A percentile compares a stretch with the other conserved stretches of the same genome.
These are phyloP conservation scores for Basipetospora sp. DNA, from an alignment of 2,329 filamentous ascomycete genomes.

Conservation along the genomic window DNA sequence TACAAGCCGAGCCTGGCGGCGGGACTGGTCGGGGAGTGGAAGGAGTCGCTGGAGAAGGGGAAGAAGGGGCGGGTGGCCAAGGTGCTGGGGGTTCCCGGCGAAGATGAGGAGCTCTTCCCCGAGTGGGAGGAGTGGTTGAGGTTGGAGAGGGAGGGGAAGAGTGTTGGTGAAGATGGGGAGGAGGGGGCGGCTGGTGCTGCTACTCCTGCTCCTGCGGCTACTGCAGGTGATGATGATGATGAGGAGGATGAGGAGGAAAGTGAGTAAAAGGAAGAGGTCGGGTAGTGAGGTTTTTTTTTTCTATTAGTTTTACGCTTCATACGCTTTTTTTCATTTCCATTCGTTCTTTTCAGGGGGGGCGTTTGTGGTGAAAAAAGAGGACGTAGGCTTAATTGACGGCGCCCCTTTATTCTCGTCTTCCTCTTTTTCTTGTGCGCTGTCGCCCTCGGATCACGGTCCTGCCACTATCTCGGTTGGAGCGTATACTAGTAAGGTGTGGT, in stretches of 20 bases:
- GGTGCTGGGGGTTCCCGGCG: slow-evolving; percentile 66
- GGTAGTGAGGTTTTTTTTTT: not conserved
- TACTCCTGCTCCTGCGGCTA: slow-evolving; percentile 7
- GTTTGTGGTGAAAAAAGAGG: too few relatives aligned
- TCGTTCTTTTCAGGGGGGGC: not conserved
- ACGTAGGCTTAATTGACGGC: too few relatives aligned
- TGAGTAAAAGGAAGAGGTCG: not conserved
- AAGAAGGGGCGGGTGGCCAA: slow-evolving; percentile 78
- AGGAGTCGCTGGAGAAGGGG: slow-evolving; percentile 63
- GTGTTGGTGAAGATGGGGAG: not conserved
- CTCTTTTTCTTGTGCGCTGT: too few relatives aligned
- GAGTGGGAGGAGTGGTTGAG: slow-evolving; percentile 87
- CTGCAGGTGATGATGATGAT: slow-evolving; percentile 9
- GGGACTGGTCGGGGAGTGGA: slow-evolving; percentile 63
- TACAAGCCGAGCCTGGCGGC: slow-evolving; percentile 72
- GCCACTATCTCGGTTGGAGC: too few relatives aligned
- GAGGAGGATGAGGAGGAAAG: slow-evolving; percentile 12
- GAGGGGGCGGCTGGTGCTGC: slow-evolving; percentile 13
- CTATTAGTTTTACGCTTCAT: too few relatives aligned
- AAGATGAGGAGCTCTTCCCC: slow-evolving; percentile 80
- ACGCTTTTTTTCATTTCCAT: not conserved
- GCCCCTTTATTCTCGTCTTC: too few relatives aligned
- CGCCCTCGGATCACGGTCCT: too few relatives aligned
- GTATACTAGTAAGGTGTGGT: too few relatives aligned
- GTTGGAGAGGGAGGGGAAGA: slow-evolving; percentile 57